phyloP scores from a whole-genome alignment of 352 stramenopile species.

The Phytopythium oedochilum region DNA sequence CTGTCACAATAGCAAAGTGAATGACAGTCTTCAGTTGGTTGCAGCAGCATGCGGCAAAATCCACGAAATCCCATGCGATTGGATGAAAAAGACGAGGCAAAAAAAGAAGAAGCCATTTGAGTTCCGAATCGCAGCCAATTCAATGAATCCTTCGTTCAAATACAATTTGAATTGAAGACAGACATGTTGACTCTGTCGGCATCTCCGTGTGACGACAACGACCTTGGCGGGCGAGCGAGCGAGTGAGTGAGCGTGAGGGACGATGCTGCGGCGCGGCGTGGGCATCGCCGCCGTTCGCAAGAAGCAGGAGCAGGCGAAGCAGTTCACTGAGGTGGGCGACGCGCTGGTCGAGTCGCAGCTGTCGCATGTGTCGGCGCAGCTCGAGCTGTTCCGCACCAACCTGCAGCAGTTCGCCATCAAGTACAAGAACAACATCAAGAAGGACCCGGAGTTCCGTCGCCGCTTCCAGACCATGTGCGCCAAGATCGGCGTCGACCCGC shows the following conservation, averaged over 20 bases:
- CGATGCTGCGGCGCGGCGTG: slow-evolving; percentile 63
- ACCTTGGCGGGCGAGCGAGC: neutral
- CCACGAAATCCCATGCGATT: slow-evolving; percentile 63
- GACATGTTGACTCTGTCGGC: neutral
- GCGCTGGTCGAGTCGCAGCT: slow-evolving; percentile 80
- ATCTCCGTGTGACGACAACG: neutral
- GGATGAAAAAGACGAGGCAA: slow-evolving; percentile 21
- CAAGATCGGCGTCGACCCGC: slow-evolving; percentile 96
- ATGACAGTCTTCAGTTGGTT: neutral
- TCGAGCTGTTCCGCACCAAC: slow-evolving; percentile 90
- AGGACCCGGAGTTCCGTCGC: slow-evolving; percentile 91
- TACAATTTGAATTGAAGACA: slow-evolving; percentile 4
- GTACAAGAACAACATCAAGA: slow-evolving; percentile 95
- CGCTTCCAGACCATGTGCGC: slow-evolving; percentile 96
- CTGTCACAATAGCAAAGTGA: too few relatives aligned
- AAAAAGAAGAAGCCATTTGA: neutral
- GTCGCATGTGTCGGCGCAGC: slow-evolving; percentile 72
- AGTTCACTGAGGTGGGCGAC: slow-evolving; percentile 82
- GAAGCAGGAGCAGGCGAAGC: slow-evolving; percentile 85
- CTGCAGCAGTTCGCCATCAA: slow-evolving; percentile 92
- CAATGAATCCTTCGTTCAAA: slow-evolving; percentile 1
- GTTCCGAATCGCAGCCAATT: slow-evolving; percentile 9
- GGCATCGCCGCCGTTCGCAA: slow-evolving; percentile 85
- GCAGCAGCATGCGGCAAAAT: slow-evolving; percentile 3
- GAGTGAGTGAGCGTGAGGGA: too few relatives aligned